Base-by-base conservation (phyloP, 768 basidiomycete species). In the Favolaschia claudopus region DNA sequence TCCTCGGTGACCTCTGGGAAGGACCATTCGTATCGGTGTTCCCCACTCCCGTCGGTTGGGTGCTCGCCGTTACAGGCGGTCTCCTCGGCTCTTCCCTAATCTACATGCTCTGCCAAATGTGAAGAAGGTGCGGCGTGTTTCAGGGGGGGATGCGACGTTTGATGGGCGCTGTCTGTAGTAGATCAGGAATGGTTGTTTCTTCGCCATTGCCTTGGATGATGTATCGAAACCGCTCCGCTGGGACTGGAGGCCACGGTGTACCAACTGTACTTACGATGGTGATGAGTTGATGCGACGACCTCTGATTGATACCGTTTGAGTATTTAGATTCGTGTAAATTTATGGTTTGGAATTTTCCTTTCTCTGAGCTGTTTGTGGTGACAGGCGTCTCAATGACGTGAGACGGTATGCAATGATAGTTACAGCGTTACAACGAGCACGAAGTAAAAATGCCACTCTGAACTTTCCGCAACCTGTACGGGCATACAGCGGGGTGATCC, bases 21-120 rank as follows among this genome's bases (percentile, higher is more conserved):
- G 89, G 90, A 0, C 85, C 85, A 5, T 76, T 77, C 53, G 82
- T 76, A 14, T 72, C 77, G 10, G 69, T 74, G n/a, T 75, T 92
- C 59, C 77, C 78, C 19, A 25, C 6, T 4, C 20, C 58, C 7
- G n/a, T 60, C n/a, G 63, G 50, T 12, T 48, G 25, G 20, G 46
- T 57, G 31, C 48, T 64, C 49, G 63, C 63, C 2, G 46, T 48
- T 25, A 57, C 42, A 1, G 63, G 63, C 28, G 63, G 63, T 27
- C 1, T 55, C 3, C 58, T 64, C 28, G 63, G 63, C 14, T 34
- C 39, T 17, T 60, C 63, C n/a, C 42, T 64, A 9, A 64, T 64
- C 58, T 64, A 57, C 58, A 60, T 60, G 58, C 58, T 64, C 55
- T 55, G 63, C 63, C 47, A 60, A 34, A 64, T 64, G 63, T 64